These are phyloP conservation scores for Eurotiales sp. DNA, from an alignment of 2,329 filamentous ascomycete species.

Conservation along the genomic window DNA sequence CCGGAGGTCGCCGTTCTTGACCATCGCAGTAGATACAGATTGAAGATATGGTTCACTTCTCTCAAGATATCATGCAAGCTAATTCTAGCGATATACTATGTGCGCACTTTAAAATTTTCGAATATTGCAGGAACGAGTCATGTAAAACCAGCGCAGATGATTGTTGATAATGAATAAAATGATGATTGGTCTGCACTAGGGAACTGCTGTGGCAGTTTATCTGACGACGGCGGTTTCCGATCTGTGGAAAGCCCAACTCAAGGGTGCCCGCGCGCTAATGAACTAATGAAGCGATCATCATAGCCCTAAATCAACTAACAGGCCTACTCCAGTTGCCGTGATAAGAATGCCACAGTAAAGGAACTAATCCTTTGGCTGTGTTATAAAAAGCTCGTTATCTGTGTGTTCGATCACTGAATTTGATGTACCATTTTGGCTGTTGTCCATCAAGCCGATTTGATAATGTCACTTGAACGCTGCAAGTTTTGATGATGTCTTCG, in stretches of 20 bases:
- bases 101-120: not conserved
- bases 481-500: too few relatives aligned
- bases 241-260: not conserved
- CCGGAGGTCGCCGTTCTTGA: not conserved
- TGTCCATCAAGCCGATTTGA: too few relatives aligned
- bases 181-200: conserved; percentile 4
- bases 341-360: too few relatives aligned
- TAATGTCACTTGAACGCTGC: too few relatives aligned
- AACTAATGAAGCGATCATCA: not conserved
- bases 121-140: not conserved
- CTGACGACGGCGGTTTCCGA: conserved; percentile 4
- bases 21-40: too few relatives aligned
- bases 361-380: too few relatives aligned
- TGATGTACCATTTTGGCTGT: too few relatives aligned
- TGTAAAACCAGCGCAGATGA: not conserved
- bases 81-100: not conserved
- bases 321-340: too few relatives aligned
- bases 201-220: not conserved
- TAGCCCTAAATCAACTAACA: too few relatives aligned
- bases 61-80: not conserved
- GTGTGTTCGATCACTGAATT: too few relatives aligned
- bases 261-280: not conserved
- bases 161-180: conserved; percentile 1
- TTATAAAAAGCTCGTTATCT: too few relatives aligned
- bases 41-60: too few relatives aligned